phyloP scores from a whole-genome alignment of 305 asterid species.

The Fraxinus albicans region DNA sequence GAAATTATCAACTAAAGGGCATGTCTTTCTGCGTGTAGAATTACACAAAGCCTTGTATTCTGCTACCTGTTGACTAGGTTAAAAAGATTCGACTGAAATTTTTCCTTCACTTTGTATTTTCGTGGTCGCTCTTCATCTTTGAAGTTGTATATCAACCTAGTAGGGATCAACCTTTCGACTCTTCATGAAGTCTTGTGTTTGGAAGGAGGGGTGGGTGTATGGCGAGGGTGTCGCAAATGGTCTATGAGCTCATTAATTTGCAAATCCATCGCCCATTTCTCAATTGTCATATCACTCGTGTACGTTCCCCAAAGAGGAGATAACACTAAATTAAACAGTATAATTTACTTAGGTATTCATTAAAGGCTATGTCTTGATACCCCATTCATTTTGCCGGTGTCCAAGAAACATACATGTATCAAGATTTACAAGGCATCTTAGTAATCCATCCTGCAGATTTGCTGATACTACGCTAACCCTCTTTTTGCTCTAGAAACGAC shows the following conservation, averaged over 20 bases:
- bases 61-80: background rate
- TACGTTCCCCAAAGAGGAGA: conserved; percentile 52
- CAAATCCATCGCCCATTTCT: conserved; percentile 41
- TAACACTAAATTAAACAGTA: conserved; percentile 44
- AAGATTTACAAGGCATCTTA: background rate
- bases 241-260: conserved; percentile 26
- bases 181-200: background rate
- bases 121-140: background rate
- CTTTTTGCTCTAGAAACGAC: background rate
- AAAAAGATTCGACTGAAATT: background rate
- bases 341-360: conserved; percentile 39
- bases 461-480: background rate
- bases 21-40: background rate
- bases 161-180: background rate
- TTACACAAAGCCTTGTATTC: background rate
- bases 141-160: background rate
- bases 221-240: background rate
- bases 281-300: conserved; percentile 42
- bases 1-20: background rate
- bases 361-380: conserved; percentile 21
- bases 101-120: background rate
- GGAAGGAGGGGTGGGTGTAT: background rate
- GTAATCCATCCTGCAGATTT: background rate
- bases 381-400: conserved; percentile 21
- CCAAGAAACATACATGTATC: conserved; percentile 19